A percentile compares a stretch with the other conserved stretches of the same genome.
phyloP scores from a whole-genome alignment of 228 moss, liverwort and hornwort species.

The Sphagnum magellanicum region DNA sequence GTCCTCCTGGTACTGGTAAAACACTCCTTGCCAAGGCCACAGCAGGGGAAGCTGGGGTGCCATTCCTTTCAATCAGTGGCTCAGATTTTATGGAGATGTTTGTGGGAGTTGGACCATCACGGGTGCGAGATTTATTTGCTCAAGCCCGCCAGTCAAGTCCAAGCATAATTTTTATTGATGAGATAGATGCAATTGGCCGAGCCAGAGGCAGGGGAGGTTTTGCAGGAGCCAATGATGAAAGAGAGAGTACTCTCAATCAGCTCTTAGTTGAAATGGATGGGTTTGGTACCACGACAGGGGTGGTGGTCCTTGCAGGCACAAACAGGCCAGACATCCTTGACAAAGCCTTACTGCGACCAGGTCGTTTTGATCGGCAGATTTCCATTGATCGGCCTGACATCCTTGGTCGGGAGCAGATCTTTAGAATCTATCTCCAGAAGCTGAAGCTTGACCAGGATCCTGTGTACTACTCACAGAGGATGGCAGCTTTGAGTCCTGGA shows the following conservation, averaged over 20 bases:
- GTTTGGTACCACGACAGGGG: conserved; percentile 94
- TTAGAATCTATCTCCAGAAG: conserved; percentile 89
- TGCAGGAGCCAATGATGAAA: conserved; percentile 97
- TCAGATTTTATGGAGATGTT: conserved; percentile 99
- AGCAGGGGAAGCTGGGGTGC: conserved; percentile 97
- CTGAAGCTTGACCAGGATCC: conserved; percentile 84
- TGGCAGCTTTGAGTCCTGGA: conserved; percentile 95
- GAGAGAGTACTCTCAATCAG: conserved; percentile 98
- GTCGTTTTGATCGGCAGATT: conserved; percentile 96
- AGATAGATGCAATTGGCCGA: conserved; percentile 98
- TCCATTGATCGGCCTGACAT: conserved; percentile 93
- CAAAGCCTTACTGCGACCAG: conserved; percentile 90
- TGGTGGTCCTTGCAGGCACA: conserved; percentile 94
- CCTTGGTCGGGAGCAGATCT: conserved; percentile 96
- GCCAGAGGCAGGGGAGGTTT: conserved; percentile 98
- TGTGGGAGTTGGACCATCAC: conserved; percentile 96
- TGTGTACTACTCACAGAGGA: conserved; percentile 83
- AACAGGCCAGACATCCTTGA: conserved; percentile 98
- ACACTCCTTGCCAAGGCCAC: conserved; percentile 94
- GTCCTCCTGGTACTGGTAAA: conserved; percentile 96
- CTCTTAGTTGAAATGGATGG: conserved; percentile 99
- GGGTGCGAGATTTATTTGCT: conserved; percentile 95
- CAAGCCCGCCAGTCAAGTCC: conserved; percentile 97
- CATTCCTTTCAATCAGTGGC: conserved; percentile 97
- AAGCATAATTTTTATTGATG: conserved; percentile 97